A percentile compares a stretch with the other conserved stretches of the same genome.
phyloP scores from a whole-genome alignment of 306 rosid species.

The Citrullus colocynthis region DNA sequence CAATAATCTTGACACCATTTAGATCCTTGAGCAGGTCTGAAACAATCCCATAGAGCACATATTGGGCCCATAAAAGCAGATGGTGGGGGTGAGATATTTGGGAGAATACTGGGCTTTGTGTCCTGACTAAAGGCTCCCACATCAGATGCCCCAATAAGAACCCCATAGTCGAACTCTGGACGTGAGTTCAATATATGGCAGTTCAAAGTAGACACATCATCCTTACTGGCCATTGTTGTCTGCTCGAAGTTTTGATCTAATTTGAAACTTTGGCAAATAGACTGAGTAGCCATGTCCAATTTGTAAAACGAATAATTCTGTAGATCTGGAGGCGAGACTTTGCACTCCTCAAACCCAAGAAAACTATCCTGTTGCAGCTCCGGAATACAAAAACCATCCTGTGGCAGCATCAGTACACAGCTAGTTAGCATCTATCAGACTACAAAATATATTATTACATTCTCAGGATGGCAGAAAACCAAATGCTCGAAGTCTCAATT shows the following conservation, averaged over 20 bases:
- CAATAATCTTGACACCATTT: slow-evolving; percentile 88
- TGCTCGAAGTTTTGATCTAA: not conserved
- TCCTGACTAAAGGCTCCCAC: slow-evolving; percentile 37
- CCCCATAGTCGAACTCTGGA: slow-evolving; percentile 39
- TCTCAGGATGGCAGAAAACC: not conserved
- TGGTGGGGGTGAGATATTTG: slow-evolving; percentile 77
- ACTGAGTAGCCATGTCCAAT: slow-evolving; percentile 35
- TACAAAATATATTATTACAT: not conserved
- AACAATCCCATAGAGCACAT: slow-evolving; percentile 98
- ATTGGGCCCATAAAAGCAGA: slow-evolving; percentile 94
- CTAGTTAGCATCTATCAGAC: not conserved
- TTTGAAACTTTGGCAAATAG: not conserved
- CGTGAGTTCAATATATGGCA: slow-evolving; percentile 45
- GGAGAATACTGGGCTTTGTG: slow-evolving; percentile 43
- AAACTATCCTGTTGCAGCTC: slow-evolving; percentile 40
- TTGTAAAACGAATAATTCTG: slow-evolving; percentile 31
- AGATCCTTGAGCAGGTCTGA: slow-evolving; percentile 80
- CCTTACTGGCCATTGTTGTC: not conserved
- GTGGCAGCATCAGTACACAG: not conserved
- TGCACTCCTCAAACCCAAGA: slow-evolving; percentile 45
- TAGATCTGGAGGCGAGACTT: slow-evolving; percentile 35
- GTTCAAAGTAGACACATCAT: slow-evolving; percentile 25
- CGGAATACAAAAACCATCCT: not conserved
- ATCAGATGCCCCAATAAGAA: slow-evolving; percentile 32
- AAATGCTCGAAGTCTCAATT: not conserved